These are phyloP conservation scores for Trichophyton mentagrophytes DNA, from an alignment of 2,329 filamentous ascomycete species.

Conservation along the genomic window DNA sequence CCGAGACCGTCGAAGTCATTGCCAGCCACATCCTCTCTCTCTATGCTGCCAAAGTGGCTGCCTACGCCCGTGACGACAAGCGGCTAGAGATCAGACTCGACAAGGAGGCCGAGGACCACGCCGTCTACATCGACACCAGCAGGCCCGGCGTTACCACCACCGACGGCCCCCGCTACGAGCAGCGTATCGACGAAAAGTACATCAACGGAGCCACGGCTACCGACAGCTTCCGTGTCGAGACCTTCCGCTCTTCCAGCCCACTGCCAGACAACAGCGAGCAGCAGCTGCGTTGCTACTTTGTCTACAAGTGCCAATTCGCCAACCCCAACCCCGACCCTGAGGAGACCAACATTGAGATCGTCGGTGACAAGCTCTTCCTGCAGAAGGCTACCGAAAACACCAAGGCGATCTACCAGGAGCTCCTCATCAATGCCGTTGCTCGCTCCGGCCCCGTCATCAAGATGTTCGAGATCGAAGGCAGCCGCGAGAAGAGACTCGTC, in stretches of 20 bases:
- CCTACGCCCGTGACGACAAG: slow-evolving; percentile 85
- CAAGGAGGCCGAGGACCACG: slow-evolving; percentile 88
- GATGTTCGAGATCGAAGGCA: slow-evolving; percentile 88
- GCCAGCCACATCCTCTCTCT: slow-evolving; percentile 90
- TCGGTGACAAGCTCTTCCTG: slow-evolving; percentile 86
- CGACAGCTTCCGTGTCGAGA: slow-evolving; percentile 84
- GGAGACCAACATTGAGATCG: slow-evolving; percentile 80
- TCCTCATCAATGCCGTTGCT: slow-evolving; percentile 71
- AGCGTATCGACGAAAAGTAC: slow-evolving; percentile 88
- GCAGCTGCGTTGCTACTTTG: slow-evolving; percentile 92
- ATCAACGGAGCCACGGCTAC: slow-evolving; percentile 62
- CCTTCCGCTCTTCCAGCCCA: slow-evolving; percentile 79
- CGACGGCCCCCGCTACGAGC: slow-evolving; percentile 79
- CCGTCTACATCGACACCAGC: slow-evolving; percentile 97
- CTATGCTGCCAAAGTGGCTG: slow-evolving; percentile 92
- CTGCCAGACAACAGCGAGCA: slow-evolving; percentile 63
- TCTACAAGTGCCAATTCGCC: slow-evolving; percentile 89
- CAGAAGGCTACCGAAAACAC: slow-evolving; percentile 95
- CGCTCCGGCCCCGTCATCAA: slow-evolving; percentile 92
- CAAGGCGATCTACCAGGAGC: slow-evolving; percentile 86
- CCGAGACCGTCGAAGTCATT: slow-evolving; percentile 74
- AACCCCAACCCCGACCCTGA: slow-evolving; percentile 57
- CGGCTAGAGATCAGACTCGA: slow-evolving; percentile 87
- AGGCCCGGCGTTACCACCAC: slow-evolving; percentile 67
- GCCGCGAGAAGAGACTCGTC: slow-evolving; percentile 83